phyloP scores from a whole-genome alignment of 331 rosid genomes.

The Spiraea crenata region DNA sequence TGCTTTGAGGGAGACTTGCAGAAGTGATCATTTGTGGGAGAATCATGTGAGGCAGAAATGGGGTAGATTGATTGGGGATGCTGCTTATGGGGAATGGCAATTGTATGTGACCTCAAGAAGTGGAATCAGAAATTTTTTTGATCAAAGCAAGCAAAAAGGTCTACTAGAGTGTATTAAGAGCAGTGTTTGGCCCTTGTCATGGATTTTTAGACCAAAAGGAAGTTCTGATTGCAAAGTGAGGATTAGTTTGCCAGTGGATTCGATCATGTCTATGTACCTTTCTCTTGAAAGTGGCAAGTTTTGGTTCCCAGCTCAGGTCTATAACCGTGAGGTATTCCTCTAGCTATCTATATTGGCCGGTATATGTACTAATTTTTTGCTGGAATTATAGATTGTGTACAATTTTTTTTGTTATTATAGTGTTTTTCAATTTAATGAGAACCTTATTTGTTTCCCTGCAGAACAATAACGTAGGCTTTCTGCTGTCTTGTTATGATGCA shows the following conservation, averaged over 20 bases:
- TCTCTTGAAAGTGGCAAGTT: slow-evolving; percentile 76
- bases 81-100: slow-evolving; percentile 66
- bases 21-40: slow-evolving; percentile 76
- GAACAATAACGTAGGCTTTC: slow-evolving; percentile 90
- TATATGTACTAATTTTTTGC: not conserved
- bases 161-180: slow-evolving; percentile 34
- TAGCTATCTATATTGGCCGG: not conserved
- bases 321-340: slow-evolving; percentile 76
- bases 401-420: not conserved
- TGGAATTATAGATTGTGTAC: not conserved
- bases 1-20: slow-evolving; percentile 56
- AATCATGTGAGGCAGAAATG: slow-evolving; percentile 71
- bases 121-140: slow-evolving; percentile 22
- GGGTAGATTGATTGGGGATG: slow-evolving; percentile 62
- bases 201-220: slow-evolving; percentile 39
- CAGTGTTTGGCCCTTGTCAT: slow-evolving; percentile 28
- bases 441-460: slow-evolving; percentile 32
- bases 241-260: slow-evolving; percentile 38
- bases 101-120: slow-evolving; percentile 37
- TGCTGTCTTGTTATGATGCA: slow-evolving; percentile 96
- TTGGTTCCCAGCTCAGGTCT: slow-evolving; percentile 98
- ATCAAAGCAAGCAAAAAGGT: slow-evolving; percentile 39
- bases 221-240: slow-evolving; percentile 7
- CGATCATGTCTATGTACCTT: slow-evolving; percentile 59
- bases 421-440: slow-evolving; percentile 13